Percentiles rank a stretch among this genome's conserved stretches.
Evolutionary conservation across 768 basidiomycete species (phyloP).

Genomic region (Macrocybe gigantea): DNA sequence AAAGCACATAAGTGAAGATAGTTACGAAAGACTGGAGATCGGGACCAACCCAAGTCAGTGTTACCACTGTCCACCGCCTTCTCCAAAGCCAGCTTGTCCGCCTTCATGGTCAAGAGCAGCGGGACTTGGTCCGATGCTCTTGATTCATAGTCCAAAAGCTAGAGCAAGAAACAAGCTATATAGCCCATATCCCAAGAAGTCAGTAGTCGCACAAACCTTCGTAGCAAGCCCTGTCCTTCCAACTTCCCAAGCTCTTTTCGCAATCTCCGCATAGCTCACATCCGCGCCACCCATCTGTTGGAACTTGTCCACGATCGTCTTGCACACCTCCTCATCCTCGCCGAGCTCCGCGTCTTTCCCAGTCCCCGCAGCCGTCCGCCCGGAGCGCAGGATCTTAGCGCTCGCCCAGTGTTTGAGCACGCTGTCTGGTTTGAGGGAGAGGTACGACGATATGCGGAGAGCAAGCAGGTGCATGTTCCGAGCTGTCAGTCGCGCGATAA

Average conservation of each 20-base stretch:
- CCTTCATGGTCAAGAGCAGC: slow-evolving; percentile 89
- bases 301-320: slow-evolving; percentile 86
- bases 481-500: slow-evolving; percentile 78
- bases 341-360: slow-evolving; percentile 41
- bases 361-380: slow-evolving; percentile 13
- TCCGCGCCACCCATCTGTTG: slow-evolving; percentile 69
- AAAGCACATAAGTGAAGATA: not conserved
- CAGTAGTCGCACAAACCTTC: slow-evolving; percentile 42
- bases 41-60: slow-evolving; percentile 73
- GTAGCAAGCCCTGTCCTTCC: slow-evolving; percentile 79
- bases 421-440: slow-evolving; percentile 76
- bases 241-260: slow-evolving; percentile 78
- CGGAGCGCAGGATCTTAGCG: slow-evolving; percentile 76
- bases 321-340: slow-evolving; percentile 76
- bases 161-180: not conserved
- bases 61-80: slow-evolving; percentile 96
- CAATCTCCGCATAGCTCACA: slow-evolving; percentile 94
- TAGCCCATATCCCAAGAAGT: not conserved
- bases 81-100: slow-evolving; percentile 78
- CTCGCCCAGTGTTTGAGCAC: slow-evolving; percentile 96
- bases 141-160: slow-evolving; percentile 90
- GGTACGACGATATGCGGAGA: slow-evolving; percentile 80
- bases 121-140: slow-evolving; percentile 91
- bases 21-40: not conserved
- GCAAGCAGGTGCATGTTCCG: slow-evolving; percentile 90